Base-by-base conservation (phyloP, 2,329 filamentous ascomycete species). In the Colletotrichum higginsianum region DNA sequence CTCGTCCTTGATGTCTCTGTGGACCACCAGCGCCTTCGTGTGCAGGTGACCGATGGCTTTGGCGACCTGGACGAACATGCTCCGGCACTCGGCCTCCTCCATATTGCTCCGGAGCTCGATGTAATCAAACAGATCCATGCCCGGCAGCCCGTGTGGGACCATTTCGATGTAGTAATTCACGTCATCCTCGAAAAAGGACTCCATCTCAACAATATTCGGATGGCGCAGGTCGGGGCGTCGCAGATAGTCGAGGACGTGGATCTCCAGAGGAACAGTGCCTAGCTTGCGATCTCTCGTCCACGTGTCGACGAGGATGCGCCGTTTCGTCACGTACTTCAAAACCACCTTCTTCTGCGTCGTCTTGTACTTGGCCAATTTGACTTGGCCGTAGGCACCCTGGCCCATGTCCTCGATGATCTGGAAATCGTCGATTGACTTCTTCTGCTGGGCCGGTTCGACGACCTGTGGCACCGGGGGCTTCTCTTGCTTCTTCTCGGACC, bases 101-200 rank as follows among this genome's bases (percentile, higher is more conserved):
- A 99, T 99, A 78, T 96, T 98, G 56, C 95, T 92, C 35, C 96
- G 92, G 65, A 99, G 88, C 82, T 99, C 96, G 75, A 99, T 99
- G 81, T 99, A 99, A 82, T 99, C 96, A 78, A 99, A 99, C 2
- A 99, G 88, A 81, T 99, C 96, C 95, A 99, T 98, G 15, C 96
- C 96, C 0, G 96, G 96, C 47, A 98, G 86, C 1, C 96, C 96
- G 77, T 98, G 96, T 0, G 96, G 96, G 16, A 93, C 88, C 94
- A 98, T 99, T 81, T 98, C 96, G 76, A 99, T 99, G 82, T 99
- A 99, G 83, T 99, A 99, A 79, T 99, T 98, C 77, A 91, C 86
- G 74, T 94, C 91, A 75, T 97, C 94, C 80, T 93, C 91, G 75
- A 93, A 93, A 79, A 93, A 93, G 73, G 90, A 90, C 71, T 90